Base-by-base conservation (phyloP, 2,329 filamentous ascomycete genomes). In the Ophiostoma sp. region DNA sequence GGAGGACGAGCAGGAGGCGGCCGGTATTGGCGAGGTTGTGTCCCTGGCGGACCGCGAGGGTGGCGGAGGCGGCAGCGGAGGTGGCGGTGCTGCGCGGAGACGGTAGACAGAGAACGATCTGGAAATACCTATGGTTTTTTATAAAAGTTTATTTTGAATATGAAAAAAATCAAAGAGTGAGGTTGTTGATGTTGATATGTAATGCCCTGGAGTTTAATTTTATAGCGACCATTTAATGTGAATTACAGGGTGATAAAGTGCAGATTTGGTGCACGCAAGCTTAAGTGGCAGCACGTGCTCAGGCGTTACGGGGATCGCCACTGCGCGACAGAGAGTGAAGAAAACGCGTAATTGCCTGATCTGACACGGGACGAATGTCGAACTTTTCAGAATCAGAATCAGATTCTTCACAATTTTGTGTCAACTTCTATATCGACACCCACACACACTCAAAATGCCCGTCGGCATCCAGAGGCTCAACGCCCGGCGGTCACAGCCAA, bases 1-100 rank as follows among this genome's bases (percentile, higher is more conserved):
- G 79, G 96, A 99, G 83, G 95, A 98, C 82, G 95, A 98, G 84
- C 94, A 98, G 84, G 95, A 98, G 82, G 95, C 93, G 68, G 93
- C 94, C 45, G 95, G 96, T 11, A 98, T 98, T 81, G 93, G 94
- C 19, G 96, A 98, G 84, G 93, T 98, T 59, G 93, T 98, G 72
- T 96, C 91, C 79, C 85, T 98, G 79, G 90, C 91, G 69, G 94
- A 97, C 78, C 90, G 90, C 76, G 88, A 86, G 57, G 89, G 87
- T 74, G 82, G 87, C 63, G 86, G 85, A 73, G 89, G 87, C 74
- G 82, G 87, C 74, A 82, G 87, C 73, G 83, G 81, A 74, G 87
- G 86, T 28, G 88, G 80, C 77, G 85, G 76, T 2, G 78, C 77
- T 2, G 78, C 76, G n/a, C 36, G 70, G 59, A 36, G 75, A 64